Conservation (phyloP, 345 rosid genomes). For the Arabis hirsuta region DNA sequence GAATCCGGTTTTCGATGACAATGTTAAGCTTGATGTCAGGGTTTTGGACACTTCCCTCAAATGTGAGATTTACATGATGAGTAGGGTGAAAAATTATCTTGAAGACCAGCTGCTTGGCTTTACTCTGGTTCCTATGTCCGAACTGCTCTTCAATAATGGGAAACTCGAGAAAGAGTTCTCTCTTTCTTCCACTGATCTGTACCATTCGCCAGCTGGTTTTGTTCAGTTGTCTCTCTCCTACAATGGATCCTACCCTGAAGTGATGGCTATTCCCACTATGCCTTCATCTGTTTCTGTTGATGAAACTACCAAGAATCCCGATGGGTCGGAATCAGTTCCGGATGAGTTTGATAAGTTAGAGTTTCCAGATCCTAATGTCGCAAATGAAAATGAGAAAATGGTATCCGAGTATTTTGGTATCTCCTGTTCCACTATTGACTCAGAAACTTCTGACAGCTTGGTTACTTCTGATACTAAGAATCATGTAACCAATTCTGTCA, state of each 20-base stretch:
- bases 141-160: conserved; percentile 72
- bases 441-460: conserved; percentile 72
- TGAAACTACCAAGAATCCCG: conserved; percentile 51
- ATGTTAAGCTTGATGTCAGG: conserved; percentile 65
- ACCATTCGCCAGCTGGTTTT: conserved; percentile 97
- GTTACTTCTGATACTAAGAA: conserved; percentile 61
- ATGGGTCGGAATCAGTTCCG: conserved; percentile 54
- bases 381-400: conserved; percentile 92
- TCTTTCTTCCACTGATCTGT: conserved; percentile 92
- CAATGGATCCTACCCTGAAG: conserved; percentile 84
- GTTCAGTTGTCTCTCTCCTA: conserved; percentile 84
- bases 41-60: conserved; percentile 76
- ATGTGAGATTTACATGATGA: conserved; percentile 97
- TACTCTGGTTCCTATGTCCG: conserved; percentile 88
- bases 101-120: conserved; percentile 97
- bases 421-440: conserved; percentile 58
- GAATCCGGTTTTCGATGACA: conserved; percentile 92
- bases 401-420: conserved; percentile 89
- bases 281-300: conserved; percentile 51
- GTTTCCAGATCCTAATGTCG: conserved; percentile 96
- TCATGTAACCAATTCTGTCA: conserved; percentile 56
- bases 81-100: conserved; percentile 95
- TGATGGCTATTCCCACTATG: conserved; percentile 68
- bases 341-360: conserved; percentile 78
- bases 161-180: conserved; percentile 88